Evolutionary conservation across 352 stramenopile genomes (phyloP).

Genomic region (Phytophthora parvispora): DNA sequence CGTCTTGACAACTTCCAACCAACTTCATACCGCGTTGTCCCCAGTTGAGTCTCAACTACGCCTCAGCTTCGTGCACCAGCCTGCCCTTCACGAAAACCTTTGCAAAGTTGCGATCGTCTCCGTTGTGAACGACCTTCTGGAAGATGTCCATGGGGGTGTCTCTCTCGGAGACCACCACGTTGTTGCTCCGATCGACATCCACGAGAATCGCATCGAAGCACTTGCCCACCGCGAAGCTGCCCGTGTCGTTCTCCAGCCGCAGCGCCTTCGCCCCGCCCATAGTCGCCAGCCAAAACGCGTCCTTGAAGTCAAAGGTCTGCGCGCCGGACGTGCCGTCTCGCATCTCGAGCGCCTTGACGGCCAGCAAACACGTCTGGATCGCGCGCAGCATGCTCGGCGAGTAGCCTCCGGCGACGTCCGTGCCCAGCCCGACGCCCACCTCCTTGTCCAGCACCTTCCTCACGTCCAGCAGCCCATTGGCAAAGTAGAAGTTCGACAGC

Average conservation of each 20-base stretch:
- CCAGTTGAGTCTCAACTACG: too few species aligned
- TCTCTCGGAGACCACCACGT: slow-evolving; percentile 61
- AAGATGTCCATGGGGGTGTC: slow-evolving; percentile 68
- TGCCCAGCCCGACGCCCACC: slow-evolving; percentile 82
- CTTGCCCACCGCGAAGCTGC: slow-evolving; percentile 85
- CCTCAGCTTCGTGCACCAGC: slow-evolving; percentile 13
- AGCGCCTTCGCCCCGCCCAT: slow-evolving; percentile 86
- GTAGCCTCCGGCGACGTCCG: slow-evolving; percentile 94
- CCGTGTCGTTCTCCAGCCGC: slow-evolving; percentile 72
- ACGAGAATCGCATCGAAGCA: slow-evolving; percentile 91
- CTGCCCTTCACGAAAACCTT: slow-evolving; percentile 79
- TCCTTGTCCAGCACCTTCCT: slow-evolving; percentile 56
- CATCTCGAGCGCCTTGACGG: slow-evolving; percentile 71
- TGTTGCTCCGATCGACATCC: slow-evolving; percentile 48
- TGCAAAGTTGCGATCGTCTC: slow-evolving; percentile 87
- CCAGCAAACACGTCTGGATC: slow-evolving; percentile 85
- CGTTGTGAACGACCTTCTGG: slow-evolving; percentile 90
- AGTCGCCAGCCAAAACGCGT: slow-evolving; percentile 91
- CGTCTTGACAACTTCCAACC: background rate
- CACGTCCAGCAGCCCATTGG: slow-evolving; percentile 73
- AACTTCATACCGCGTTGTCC: background rate
- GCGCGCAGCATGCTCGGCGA: slow-evolving; percentile 91
- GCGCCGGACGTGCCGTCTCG: slow-evolving; percentile 25
- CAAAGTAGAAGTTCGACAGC: slow-evolving; percentile 94
- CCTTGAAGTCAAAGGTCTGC: slow-evolving; percentile 70